Percentiles rank a stretch among this genome's conserved stretches.
These are phyloP conservation scores for Gaultheria prostrata DNA, from an alignment of 148 eudicot genomes.

Conservation along the genomic window DNA sequence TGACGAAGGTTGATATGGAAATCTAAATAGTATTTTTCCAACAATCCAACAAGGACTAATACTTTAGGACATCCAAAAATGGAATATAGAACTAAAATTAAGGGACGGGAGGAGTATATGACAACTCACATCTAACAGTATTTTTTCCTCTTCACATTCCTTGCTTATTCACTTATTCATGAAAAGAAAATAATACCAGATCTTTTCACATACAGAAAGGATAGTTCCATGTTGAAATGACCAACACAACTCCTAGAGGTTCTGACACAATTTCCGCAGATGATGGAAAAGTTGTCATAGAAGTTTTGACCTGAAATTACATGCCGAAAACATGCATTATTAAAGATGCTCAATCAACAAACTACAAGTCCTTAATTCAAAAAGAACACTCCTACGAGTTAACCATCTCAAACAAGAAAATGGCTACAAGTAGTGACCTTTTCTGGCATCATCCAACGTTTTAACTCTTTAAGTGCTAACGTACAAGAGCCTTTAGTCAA, in stretches of 20 bases:
- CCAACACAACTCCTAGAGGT: conserved; percentile 66
- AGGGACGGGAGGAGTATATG: background rate
- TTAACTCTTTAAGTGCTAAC: conserved; percentile 43
- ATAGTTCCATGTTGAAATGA: conserved; percentile 84
- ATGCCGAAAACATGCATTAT: background rate
- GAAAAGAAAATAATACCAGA: background rate
- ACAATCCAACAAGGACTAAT: background rate
- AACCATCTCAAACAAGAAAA: background rate
- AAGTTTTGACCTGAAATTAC: conserved; percentile 48
- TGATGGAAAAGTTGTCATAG: conserved; percentile 52
- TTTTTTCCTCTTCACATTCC: background rate
- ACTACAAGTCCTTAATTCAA: background rate
- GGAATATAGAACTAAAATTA: background rate
- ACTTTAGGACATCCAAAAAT: background rate
- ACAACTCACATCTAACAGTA: background rate
- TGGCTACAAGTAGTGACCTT: conserved; percentile 33
- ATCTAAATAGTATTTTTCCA: background rate
- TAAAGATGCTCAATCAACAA: background rate
- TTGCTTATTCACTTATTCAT: background rate
- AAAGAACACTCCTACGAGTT: background rate
- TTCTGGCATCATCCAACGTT: conserved; percentile 59
- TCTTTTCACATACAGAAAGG: conserved; percentile 66
- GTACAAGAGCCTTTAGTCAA: conserved; percentile 43
- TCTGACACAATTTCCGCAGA: conserved; percentile 67
- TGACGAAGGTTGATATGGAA: background rate